phyloP scores from a whole-genome alignment of 441 rosid species.

The Gossypium lobatum region DNA sequence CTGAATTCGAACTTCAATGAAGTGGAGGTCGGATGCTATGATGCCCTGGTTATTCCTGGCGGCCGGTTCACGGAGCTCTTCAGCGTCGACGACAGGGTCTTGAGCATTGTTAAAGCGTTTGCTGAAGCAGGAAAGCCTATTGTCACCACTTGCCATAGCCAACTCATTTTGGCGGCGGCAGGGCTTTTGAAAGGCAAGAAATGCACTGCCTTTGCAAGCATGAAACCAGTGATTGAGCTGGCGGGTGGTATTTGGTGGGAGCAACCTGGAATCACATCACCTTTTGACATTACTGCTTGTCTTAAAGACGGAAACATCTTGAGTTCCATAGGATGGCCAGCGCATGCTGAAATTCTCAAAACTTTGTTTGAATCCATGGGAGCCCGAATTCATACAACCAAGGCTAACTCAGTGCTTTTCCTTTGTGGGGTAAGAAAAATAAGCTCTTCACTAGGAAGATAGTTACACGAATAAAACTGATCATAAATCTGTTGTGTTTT shows the following conservation, averaged over 20 bases:
- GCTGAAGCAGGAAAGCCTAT: constrained; percentile 34
- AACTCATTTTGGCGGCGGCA: constrained; percentile 37
- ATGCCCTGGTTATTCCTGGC: constrained; percentile 39
- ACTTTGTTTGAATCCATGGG: constrained; percentile 34
- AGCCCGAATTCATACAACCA: constrained; percentile 20
- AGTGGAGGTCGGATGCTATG: constrained; percentile 29
- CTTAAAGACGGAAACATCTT: constrained; percentile 39
- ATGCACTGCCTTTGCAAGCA: constrained; percentile 44
- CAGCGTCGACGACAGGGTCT: constrained; percentile 34
- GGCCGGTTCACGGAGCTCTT: constrained; percentile 42
- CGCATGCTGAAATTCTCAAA: constrained; percentile 28
- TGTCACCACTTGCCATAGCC: constrained; percentile 49
- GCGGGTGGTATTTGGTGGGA: constrained; percentile 54
- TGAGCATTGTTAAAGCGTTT: constrained; percentile 27
- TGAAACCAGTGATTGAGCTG: constrained; percentile 37
- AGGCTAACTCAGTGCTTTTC: constrained; percentile 32
- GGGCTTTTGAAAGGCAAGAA: constrained; percentile 37
- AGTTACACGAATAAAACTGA: neutral
- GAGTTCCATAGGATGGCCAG: constrained; percentile 46
- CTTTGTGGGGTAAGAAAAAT: constrained; percentile 36
- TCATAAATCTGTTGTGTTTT: neutral
- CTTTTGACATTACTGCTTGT: constrained; percentile 39
- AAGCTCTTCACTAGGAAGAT: neutral
- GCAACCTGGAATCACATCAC: constrained; percentile 35
- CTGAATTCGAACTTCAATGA: constrained; percentile 36